These are phyloP conservation scores for Coniosporium tulheliwenetii DNA, from an alignment of 2,329 filamentous ascomycete species.

Conservation along the genomic window DNA sequence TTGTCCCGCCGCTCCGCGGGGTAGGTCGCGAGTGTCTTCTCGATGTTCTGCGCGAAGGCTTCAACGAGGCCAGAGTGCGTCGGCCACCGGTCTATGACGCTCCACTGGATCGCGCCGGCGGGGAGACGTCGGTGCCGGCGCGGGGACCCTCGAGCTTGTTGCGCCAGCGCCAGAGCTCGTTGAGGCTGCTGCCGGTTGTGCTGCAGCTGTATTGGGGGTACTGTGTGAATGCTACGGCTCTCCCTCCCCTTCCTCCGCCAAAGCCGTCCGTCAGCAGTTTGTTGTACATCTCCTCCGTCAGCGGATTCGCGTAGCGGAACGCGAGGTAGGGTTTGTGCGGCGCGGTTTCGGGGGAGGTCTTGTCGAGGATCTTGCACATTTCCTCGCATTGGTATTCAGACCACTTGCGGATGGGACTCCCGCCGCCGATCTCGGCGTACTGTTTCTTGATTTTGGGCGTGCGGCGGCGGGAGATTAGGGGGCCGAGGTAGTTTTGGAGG, in stretches of 20 bases:
- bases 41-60: constrained; percentile 84
- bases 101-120: constrained; percentile 73
- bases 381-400: constrained; percentile 84
- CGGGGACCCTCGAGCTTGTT: constrained; percentile 71
- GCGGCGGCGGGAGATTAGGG: constrained; percentile 67
- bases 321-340: constrained; percentile 96
- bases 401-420: constrained; percentile 97
- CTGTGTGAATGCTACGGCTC: constrained; percentile 93
- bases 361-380: constrained; percentile 95
- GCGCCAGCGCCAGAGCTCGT: constrained; percentile 96
- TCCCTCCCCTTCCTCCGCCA: constrained; percentile 73
- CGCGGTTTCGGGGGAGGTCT: constrained; percentile 78
- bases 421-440: constrained; percentile 86
- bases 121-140: constrained; percentile 30
- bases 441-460: constrained; percentile 96
- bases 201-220: constrained; percentile 98
- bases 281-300: constrained; percentile 89
- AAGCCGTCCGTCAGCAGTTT: constrained; percentile 77
- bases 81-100: constrained; percentile 95
- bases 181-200: constrained; percentile 88
- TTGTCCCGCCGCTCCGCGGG: constrained; percentile 63
- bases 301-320: constrained; percentile 83
- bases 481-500: constrained; percentile 79
- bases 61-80: constrained; percentile 81
- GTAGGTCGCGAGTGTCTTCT: constrained; percentile 70